Evolutionary conservation across 495 filamentous ascomycete genomes (phyloP).

Genomic region (Aeminium ludgeri): DNA sequence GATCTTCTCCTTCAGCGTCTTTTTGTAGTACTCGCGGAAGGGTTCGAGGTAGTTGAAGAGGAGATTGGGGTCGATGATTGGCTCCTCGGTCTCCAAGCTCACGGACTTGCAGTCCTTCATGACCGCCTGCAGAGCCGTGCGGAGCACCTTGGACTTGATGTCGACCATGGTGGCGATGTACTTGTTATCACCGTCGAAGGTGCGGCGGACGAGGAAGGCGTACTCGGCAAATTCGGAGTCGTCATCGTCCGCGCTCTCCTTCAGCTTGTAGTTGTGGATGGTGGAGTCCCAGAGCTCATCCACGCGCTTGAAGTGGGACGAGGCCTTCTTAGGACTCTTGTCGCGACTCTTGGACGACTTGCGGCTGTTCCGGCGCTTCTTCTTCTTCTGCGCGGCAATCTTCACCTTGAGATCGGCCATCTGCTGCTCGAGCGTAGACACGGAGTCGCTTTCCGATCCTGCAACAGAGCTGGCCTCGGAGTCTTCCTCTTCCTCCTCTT

Average conservation of each 20-base stretch:
- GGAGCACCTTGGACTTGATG: constrained; percentile 69
- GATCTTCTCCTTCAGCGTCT: constrained; percentile 46
- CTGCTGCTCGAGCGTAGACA: constrained; percentile 2
- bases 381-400: neutral
- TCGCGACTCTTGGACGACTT: constrained; percentile 27
- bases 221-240: constrained; percentile 70
- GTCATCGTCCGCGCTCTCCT: constrained; percentile 58
- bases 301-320: constrained; percentile 56
- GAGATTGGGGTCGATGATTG: constrained; percentile 64
- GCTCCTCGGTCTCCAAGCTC: constrained; percentile 63
- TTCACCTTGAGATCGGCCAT: constrained; percentile 6
- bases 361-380: constrained; percentile 7
- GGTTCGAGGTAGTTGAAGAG: constrained; percentile 80
- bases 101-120: constrained; percentile 72
- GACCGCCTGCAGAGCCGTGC: constrained; percentile 53
- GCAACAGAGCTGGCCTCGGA: too few relatives aligned
- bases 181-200: constrained; percentile 79
- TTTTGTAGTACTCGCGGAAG: constrained; percentile 42
- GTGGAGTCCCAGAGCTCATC: constrained; percentile 35
- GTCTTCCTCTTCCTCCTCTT: constrained; percentile 15
- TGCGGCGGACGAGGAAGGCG: constrained; percentile 71
- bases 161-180: constrained; percentile 64
- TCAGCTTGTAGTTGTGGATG: constrained; percentile 69
- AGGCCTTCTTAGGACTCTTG: constrained; percentile 28
- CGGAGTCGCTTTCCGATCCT: too few relatives aligned